Percentiles rank a stretch among this genome's conserved stretches.
These are phyloP conservation scores for Leucaena leucocephala DNA, from an alignment of 306 rosid species.

Conservation along the genomic window DNA sequence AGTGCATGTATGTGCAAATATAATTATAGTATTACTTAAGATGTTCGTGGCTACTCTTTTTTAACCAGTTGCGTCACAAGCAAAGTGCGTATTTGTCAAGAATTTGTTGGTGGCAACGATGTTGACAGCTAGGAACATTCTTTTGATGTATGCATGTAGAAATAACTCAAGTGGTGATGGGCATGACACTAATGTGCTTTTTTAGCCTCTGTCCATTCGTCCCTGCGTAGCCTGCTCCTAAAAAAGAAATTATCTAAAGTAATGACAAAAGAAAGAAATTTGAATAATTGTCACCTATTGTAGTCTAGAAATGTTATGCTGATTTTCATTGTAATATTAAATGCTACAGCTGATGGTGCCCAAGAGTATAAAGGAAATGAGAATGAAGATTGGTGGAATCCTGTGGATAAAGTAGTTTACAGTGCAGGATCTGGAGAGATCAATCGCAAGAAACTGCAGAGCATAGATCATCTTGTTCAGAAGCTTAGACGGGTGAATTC, in stretches of 20 bases:
- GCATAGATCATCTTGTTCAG: slow-evolving; percentile 79
- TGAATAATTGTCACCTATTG: slow-evolving; percentile 3
- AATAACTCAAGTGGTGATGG: slow-evolving; percentile 20
- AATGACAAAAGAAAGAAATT: neutral
- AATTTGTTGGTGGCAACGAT: slow-evolving; percentile 4
- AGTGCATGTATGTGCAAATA: neutral
- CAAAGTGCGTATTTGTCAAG: neutral
- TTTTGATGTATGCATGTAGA: neutral
- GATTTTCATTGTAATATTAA: slow-evolving; percentile 28
- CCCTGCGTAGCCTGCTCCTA: neutral
- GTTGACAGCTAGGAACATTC: neutral
- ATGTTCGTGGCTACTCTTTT: slow-evolving; percentile 3
- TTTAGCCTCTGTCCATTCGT: slow-evolving; percentile 16
- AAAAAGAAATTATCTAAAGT: neutral
- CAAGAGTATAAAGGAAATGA: slow-evolving; percentile 48
- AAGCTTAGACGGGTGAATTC: slow-evolving; percentile 79
- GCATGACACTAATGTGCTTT: neutral
- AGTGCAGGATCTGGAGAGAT: slow-evolving; percentile 55
- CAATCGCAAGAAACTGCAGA: slow-evolving; percentile 69
- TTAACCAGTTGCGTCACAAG: neutral
- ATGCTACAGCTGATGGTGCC: slow-evolving; percentile 50
- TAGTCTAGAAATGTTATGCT: neutral
- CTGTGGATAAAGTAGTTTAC: slow-evolving; percentile 44
- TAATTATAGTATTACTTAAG: neutral
- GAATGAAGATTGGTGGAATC: slow-evolving; percentile 60